Evolutionary conservation across 1,139 yeast species (phyloP), one percentile per base, ranked within the genome.

Genomic region (Hyphopichia fennica): DNA sequence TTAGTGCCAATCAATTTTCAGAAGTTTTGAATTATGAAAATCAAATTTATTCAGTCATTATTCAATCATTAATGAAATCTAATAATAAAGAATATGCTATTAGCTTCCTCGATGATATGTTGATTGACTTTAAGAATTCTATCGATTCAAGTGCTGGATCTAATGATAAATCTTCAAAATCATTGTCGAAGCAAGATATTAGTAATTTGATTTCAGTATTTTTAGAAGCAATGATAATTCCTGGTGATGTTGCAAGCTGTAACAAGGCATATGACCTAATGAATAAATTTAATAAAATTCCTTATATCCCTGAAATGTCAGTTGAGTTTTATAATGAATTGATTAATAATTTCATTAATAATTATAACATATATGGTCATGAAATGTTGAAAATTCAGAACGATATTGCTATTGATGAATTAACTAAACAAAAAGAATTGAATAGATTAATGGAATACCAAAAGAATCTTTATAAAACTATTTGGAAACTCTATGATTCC

Each of bases 11-110:
- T 7, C 14, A 23, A 2, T 4, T 6, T 5, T 17, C 18, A 4
- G 32, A 29, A n/a, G 11, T 15, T 5, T 38, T 42, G 3, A 6
- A 33, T 3, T 54, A 65, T 42, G 82, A 79, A 50, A 76, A 69
- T 51, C 57, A 60, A 29, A 70, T 82, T 31, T 83, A 82, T 56
- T 62, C 79, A 1, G 59, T 68, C 35, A 58, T 82, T 46, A 67
- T 84, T 30, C 69, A 79, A 34, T 69, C 83, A 1, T 65, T 84
- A 43, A 68, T 81, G 8, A 63, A 65, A 44, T 77, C 78, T 37
- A 74, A 73, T 35, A 77, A 81, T 49, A 50, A 71, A 34, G 64
- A 68, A 4, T 52, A 72, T 30, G 83, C 89, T 1, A 72, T 84
- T 0, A 70, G 75, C 47, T 73, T 83, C 42, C 63, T 85, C 52